phyloP scores from a whole-genome alignment of 345 rosid genomes.

The Triadica sebifera region DNA sequence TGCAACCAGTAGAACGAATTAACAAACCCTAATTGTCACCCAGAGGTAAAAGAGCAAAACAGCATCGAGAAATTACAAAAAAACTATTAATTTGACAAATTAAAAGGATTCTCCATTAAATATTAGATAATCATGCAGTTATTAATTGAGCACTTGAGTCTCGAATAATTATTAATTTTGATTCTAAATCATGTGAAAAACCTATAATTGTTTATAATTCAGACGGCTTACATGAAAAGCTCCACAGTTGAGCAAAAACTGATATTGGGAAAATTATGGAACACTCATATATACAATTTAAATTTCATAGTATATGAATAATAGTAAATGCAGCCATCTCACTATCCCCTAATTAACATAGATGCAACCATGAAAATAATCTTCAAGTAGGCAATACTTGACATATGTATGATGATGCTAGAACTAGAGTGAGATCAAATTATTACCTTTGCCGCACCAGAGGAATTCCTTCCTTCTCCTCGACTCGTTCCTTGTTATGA shows the following conservation, averaged over 20 bases:
- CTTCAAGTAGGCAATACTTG: neutral
- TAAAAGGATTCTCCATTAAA: neutral
- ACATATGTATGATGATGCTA: neutral
- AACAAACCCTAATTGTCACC: neutral
- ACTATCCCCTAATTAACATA: neutral
- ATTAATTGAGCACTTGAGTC: neutral
- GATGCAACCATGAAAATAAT: neutral
- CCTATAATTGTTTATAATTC: neutral
- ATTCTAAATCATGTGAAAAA: neutral
- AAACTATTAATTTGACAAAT: too few relatives aligned
- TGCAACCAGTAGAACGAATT: conserved; percentile 9
- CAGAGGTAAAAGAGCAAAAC: neutral
- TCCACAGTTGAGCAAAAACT: neutral
- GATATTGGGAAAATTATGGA: neutral
- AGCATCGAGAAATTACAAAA: neutral
- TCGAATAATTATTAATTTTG: too few relatives aligned
- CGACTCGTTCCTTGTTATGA: conserved; percentile 88
- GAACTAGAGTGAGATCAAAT: neutral
- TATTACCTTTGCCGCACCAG: conserved; percentile 88
- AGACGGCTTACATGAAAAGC: neutral
- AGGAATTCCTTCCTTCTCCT: conserved; percentile 98
- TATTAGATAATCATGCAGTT: neutral
- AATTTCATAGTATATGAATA: neutral
- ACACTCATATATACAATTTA: neutral
- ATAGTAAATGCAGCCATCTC: neutral